Evolutionary conservation across 192 early-diverging fungal species (phyloP).

Genomic region (Rhizophagus sp.): DNA sequence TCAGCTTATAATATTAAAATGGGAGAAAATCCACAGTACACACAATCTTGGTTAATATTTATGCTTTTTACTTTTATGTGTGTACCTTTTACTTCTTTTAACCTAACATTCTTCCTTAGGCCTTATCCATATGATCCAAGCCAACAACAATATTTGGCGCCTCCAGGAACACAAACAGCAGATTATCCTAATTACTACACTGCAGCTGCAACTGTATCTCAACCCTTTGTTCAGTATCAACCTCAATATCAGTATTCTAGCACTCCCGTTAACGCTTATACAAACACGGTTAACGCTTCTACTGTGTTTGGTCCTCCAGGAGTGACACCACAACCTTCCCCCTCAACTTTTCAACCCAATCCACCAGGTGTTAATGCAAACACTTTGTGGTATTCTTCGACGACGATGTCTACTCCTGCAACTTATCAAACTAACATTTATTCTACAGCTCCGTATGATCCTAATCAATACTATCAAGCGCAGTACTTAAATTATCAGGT

Average conservation of each 20-base stretch:
- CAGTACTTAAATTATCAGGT: constrained; percentile 11
- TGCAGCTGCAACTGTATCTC: not conserved
- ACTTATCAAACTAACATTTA: not conserved
- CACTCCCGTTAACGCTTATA: not conserved
- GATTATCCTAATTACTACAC: constrained; percentile 15
- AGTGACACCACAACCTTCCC: constrained; percentile 17
- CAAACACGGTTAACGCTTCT: constrained; percentile 11
- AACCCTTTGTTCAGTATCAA: not conserved
- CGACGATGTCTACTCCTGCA: constrained; percentile 22
- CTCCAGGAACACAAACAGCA: constrained; percentile 27
- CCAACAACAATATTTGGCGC: constrained; percentile 16
- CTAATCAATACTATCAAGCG: constrained; percentile 25
- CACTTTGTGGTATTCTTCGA: constrained; percentile 25
- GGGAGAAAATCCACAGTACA: constrained; percentile 28
- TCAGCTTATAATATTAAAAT: not conserved
- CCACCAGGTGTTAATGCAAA: constrained; percentile 30
- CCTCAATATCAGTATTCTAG: not conserved
- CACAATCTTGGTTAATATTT: constrained; percentile 3
- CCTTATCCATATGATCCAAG: constrained; percentile 21
- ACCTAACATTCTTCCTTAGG: not conserved
- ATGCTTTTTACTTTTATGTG: not conserved
- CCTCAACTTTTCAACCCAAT: constrained; percentile 30
- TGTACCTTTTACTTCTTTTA: not conserved
- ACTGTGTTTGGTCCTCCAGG: constrained; percentile 18
- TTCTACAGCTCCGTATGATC: constrained; percentile 25